phyloP scores from a whole-genome alignment of 108 stramenopile genomes.

The Seminavis robusta region DNA sequence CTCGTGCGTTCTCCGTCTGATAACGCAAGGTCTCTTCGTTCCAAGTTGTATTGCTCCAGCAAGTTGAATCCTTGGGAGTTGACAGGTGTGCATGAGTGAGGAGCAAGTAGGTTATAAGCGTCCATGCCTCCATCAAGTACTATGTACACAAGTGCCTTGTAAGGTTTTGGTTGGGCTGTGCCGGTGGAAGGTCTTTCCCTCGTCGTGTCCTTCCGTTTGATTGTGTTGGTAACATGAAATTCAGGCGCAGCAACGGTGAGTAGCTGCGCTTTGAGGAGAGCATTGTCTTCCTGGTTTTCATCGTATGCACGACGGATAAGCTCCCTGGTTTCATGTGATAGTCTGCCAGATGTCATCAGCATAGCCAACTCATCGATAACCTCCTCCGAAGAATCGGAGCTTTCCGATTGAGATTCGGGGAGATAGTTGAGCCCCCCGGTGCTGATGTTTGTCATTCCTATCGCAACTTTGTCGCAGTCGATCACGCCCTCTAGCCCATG shows the following conservation, averaged over 20 bases:
- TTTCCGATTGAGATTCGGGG: conserved; percentile 3
- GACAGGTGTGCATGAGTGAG: no score
- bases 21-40: conserved; percentile 5
- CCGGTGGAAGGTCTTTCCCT: conserved; percentile 1
- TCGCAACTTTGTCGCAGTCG: background rate
- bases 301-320: conserved; percentile 19
- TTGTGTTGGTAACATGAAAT: conserved; percentile 41
- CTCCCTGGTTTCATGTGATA: conserved; percentile 32
- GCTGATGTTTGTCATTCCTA: no score
- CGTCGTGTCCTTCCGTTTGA: conserved; percentile 19
- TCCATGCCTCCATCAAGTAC: conserved; percentile 51
- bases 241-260: conserved; percentile 39
- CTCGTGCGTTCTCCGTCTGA: conserved; percentile 7
- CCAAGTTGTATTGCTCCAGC: conserved; percentile 6
- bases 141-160: conserved; percentile 55
- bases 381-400: background rate
- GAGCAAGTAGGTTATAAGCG: conserved; percentile 50
- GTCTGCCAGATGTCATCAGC: conserved; percentile 51
- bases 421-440: no score
- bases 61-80: background rate
- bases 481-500: conserved; percentile 16
- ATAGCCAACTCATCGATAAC: conserved; percentile 51
- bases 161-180: conserved; percentile 18
- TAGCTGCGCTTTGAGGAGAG: conserved; percentile 12
- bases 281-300: background rate